Conservation (phyloP, 2,329 filamentous ascomycete genomes). For the Colletotrichum abscissum region DNA sequence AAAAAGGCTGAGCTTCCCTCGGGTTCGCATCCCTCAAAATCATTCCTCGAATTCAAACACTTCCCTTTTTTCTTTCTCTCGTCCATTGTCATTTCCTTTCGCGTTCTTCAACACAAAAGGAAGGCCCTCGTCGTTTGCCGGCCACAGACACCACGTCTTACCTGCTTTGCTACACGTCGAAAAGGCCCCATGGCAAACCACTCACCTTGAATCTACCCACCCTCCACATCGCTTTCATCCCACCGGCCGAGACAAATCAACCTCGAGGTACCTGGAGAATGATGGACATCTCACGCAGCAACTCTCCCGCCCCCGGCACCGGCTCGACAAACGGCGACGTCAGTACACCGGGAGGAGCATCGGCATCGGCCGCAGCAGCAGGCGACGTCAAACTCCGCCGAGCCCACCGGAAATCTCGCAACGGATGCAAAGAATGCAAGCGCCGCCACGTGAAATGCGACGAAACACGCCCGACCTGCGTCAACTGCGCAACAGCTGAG, state of each 20-base stretch:
- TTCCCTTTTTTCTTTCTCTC: too few relatives aligned
- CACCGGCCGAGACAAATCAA: neutral
- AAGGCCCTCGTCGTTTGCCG: neutral
- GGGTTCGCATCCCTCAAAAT: neutral
- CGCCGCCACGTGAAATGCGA: conserved; percentile 56
- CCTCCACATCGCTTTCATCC: neutral
- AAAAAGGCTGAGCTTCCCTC: conserved; percentile 20
- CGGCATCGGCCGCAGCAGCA: neutral
- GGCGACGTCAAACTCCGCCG: conserved; percentile 46
- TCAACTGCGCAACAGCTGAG: conserved; percentile 51
- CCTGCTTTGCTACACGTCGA: neutral
- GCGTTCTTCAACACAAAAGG: neutral
- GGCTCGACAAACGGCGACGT: conserved; percentile 31
- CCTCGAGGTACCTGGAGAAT: neutral
- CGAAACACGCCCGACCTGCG: conserved; percentile 52
- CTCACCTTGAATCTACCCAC: neutral
- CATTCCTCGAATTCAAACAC: neutral
- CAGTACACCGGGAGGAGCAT: conserved; percentile 18
- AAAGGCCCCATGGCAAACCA: neutral
- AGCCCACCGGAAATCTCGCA: conserved; percentile 53
- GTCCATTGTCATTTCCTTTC: neutral
- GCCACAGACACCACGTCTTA: neutral
- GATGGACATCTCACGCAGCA: conserved; percentile 11
- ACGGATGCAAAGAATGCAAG: conserved; percentile 54
- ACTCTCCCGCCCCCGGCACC: conserved; percentile 29